phyloP scores from a whole-genome alignment of 2,329 filamentous ascomycete genomes.

The Fusarium sterilihyphosum region DNA sequence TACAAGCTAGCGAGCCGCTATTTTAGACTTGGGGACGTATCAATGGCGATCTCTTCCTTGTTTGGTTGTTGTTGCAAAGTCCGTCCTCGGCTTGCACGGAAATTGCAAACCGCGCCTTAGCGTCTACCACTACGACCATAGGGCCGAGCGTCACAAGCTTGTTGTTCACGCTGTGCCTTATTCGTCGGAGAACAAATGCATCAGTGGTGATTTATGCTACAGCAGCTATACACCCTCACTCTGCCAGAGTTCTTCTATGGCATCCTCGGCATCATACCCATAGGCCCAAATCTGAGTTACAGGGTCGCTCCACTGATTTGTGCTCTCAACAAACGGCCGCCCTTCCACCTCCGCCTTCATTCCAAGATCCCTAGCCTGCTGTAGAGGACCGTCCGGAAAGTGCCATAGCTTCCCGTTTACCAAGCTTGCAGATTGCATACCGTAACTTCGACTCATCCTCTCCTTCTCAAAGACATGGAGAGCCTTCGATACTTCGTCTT shows the following conservation, averaged over 20 bases:
- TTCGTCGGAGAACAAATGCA: background rate
- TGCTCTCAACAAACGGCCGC: background rate
- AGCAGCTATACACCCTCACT: fast-evolving
- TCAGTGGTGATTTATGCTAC: fast-evolving
- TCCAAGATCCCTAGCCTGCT: background rate
- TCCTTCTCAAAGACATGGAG: background rate
- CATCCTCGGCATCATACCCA: background rate
- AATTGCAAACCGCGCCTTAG: background rate
- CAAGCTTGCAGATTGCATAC: constrained; percentile 6
- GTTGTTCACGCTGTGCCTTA: fast-evolving
- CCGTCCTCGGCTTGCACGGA: background rate
- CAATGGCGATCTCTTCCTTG: background rate
- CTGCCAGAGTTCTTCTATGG: background rate
- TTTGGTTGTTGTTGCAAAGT: fast-evolving
- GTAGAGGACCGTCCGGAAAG: background rate
- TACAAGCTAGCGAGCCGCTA: background rate
- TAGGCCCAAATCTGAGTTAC: constrained; percentile 5
- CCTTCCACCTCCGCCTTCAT: constrained; percentile 1
- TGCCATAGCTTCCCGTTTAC: constrained; percentile 3
- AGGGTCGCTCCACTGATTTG: constrained; percentile 8
- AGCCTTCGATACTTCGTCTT: background rate
- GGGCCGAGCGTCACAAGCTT: background rate
- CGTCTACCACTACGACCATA: fast-evolving
- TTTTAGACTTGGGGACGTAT: background rate
- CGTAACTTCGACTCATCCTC: constrained; percentile 9